Base-by-base conservation (phyloP, 768 basidiomycete genomes). In the Boletus huronensis region DNA sequence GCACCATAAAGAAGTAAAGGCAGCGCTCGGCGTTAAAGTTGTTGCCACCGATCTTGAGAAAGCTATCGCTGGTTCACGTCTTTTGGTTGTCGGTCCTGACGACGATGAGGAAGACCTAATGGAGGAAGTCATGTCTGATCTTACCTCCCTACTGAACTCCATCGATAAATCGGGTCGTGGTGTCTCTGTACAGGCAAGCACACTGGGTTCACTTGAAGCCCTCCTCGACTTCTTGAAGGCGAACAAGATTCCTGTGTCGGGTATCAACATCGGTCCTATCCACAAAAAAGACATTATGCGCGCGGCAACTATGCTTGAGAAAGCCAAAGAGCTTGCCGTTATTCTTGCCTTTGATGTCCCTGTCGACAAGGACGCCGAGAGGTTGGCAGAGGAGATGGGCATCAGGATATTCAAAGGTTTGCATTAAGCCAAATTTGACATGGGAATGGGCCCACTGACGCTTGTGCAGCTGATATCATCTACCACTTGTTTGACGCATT, bases 401-500 rank as follows among this genome's bases (percentile, higher is more conserved):
- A 87, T 99, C 66, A 83, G 82, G 59, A 74, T 99, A 62, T 99
- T 98, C 81, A 94, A 87, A 77, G 95, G 96, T 95, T 57, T 42
- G 55, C 35, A 8, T 17, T n/a, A n/a, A 14, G 21, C 31, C 17
- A n/a, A 28, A 2, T 26, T 48, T 45, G 9, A 39, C 28, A n/a
- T 29, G 16, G 3, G 29, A 29, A 25, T n/a, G n/a, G n/a, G n/a
- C n/a, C n/a, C n/a, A 31, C 58, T 60, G 14, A 54, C 36, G 7
- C 8, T 10, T 7, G 2, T 58, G 26, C 69, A 98, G 96, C 96
- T 58, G 94, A 97, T 71, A 98, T 98, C 69, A 98, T 99, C 63
- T 99, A 99, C 72, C 96, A 98, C 70, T 75, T 99, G 42, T 98
- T 98, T 68, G 95, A 98, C 67, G 83, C 93, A 16, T 98, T 98